A percentile compares a stretch with the other conserved stretches of the same genome.
phyloP scores from a whole-genome alignment of 139 green algal species.

The Closterium sp. region DNA sequence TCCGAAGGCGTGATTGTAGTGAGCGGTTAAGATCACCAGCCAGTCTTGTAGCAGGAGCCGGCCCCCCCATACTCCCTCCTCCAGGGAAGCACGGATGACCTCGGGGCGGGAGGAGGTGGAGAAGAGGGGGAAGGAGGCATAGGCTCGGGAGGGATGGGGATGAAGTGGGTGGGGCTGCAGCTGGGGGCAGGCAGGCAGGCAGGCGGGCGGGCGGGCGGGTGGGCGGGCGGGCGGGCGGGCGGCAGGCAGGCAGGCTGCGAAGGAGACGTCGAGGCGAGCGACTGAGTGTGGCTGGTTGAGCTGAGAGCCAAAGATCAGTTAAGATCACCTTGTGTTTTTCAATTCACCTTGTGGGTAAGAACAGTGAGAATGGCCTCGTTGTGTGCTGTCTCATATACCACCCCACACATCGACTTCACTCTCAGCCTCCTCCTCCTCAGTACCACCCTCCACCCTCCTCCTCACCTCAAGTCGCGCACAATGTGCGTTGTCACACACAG shows the following conservation, averaged over 20 bases:
- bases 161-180: no score
- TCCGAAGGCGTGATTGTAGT: slow-evolving; percentile 63
- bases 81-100: slow-evolving; percentile 53
- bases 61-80: slow-evolving; percentile 63
- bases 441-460: neutral
- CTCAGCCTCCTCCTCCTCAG: slow-evolving; percentile 32
- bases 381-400: slow-evolving; percentile 64
- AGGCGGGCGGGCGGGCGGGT: no score
- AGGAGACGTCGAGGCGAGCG: slow-evolving; percentile 70
- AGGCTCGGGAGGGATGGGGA: no score
- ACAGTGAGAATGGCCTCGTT: slow-evolving; percentile 66
- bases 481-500: no score
- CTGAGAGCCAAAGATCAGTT: no score
- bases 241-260: slow-evolving; percentile 55
- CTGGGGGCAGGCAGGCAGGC: no score
- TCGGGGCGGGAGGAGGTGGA: no score
- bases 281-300: slow-evolving; percentile 14
- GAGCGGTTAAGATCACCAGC: slow-evolving; percentile 73
- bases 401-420: slow-evolving; percentile 30
- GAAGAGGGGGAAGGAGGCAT: no score
- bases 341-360: slow-evolving; percentile 72
- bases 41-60: slow-evolving; percentile 82
- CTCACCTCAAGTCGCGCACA: no score
- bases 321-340: no score
- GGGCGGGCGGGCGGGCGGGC: no score